phyloP scores from a whole-genome alignment of 768 basidiomycete species.

The Gloeopeniophorella convolvens region DNA sequence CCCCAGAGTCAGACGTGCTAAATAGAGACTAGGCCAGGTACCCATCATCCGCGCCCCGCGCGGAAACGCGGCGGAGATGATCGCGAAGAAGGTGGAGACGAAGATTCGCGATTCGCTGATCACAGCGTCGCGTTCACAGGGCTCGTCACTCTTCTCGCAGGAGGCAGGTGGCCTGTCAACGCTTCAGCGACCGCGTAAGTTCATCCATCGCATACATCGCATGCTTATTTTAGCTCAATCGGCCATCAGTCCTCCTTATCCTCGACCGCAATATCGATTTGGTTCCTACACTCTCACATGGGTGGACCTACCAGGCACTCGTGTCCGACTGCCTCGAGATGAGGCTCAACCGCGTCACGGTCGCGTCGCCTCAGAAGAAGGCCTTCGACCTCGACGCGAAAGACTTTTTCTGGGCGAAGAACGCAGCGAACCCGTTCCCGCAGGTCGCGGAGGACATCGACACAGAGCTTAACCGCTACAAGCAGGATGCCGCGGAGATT shows the following conservation, averaged over 20 bases:
- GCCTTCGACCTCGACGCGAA: conserved; percentile 96
- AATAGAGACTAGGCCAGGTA: conserved; percentile 57
- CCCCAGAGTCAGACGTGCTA: background rate
- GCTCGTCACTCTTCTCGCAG: conserved; percentile 64
- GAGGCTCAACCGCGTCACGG: conserved; percentile 90
- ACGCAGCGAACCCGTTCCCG: conserved; percentile 94
- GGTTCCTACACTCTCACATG: conserved; percentile 88
- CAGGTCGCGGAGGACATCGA: conserved; percentile 99
- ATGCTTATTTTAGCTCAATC: conserved; percentile 6
- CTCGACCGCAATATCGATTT: conserved; percentile 94
- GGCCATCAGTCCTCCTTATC: conserved; percentile 74
- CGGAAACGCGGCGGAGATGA: conserved; percentile 98
- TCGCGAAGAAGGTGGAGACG: conserved; percentile 91
- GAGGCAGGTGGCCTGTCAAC: conserved; percentile 80
- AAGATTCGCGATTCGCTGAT: conserved; percentile 85
- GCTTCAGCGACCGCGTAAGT: conserved; percentile 80
- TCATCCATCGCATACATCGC: background rate
- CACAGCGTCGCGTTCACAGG: conserved; percentile 57
- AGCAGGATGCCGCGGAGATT: conserved; percentile 94
- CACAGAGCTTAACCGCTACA: conserved; percentile 82
- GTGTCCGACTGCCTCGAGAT: conserved; percentile 97
- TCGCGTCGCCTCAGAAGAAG: conserved; percentile 68
- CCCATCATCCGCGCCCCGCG: conserved; percentile 92
- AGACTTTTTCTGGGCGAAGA: conserved; percentile 98
- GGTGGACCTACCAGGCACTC: conserved; percentile 98